phyloP scores from a whole-genome alignment of 768 basidiomycete genomes.

The Mycena epipterygia region DNA sequence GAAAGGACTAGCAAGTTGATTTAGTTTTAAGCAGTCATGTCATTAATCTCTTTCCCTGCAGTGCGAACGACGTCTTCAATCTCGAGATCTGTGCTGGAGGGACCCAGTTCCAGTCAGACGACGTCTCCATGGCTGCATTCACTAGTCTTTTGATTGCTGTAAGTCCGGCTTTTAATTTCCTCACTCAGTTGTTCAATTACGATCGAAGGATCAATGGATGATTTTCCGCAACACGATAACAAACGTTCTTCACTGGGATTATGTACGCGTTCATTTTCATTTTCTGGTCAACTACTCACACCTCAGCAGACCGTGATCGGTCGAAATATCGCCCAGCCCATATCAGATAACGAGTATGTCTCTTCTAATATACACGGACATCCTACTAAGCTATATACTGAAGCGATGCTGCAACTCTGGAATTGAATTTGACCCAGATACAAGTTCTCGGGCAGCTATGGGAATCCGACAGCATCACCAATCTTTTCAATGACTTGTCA shows the following conservation, averaged over 20 bases:
- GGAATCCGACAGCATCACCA: slow-evolving; percentile 47
- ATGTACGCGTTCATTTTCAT: slow-evolving; percentile 45
- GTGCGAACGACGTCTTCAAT: slow-evolving; percentile 61
- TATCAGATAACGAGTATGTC: slow-evolving; percentile 41
- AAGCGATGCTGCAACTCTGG: slow-evolving; percentile 56
- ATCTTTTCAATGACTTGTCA: slow-evolving; percentile 44
- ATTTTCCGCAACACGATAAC: slow-evolving; percentile 61
- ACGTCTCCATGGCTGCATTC: slow-evolving; percentile 48
- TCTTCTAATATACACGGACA: neutral
- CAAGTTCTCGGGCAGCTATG: slow-evolving; percentile 54
- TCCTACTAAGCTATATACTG: neutral
- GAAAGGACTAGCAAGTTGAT: slow-evolving; percentile 34
- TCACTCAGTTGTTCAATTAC: neutral
- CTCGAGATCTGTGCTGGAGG: slow-evolving; percentile 61
- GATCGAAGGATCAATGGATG: slow-evolving; percentile 61
- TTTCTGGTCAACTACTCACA: slow-evolving; percentile 12
- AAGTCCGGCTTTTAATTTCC: neutral
- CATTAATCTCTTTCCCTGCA: slow-evolving; percentile 19
- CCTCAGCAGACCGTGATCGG: slow-evolving; percentile 55
- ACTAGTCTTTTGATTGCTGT: slow-evolving; percentile 54
- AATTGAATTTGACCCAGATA: slow-evolving; percentile 57
- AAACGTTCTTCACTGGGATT: slow-evolving; percentile 62
- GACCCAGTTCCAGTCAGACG: slow-evolving; percentile 55
- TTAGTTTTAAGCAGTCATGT: neutral
- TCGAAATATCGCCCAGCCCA: slow-evolving; percentile 64